A percentile compares a stretch with the other conserved stretches of the same genome.
Evolutionary conservation across 768 basidiomycete species (phyloP).

Genomic region (Lactarius sanguifluus): DNA sequence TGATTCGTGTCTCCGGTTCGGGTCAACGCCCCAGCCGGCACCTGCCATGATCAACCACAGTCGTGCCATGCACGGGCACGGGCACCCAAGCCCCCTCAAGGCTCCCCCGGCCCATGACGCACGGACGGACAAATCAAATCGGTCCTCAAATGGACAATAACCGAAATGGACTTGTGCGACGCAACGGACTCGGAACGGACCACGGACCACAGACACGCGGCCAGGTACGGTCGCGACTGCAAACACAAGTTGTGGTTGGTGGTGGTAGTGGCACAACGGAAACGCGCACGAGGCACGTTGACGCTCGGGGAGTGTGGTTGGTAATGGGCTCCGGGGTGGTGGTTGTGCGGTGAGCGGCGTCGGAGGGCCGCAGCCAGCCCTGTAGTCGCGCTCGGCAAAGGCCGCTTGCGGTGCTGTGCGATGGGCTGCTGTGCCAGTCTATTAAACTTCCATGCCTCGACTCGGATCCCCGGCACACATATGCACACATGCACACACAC

Average conservation of each 20-base stretch:
- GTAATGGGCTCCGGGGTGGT: background rate
- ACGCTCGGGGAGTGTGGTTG: background rate
- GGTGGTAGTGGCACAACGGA: background rate
- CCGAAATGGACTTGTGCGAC: background rate
- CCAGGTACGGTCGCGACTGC: background rate
- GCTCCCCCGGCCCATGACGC: too few species aligned
- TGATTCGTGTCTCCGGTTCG: background rate
- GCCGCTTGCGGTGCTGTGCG: background rate
- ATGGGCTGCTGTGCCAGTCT: constrained; percentile 1
- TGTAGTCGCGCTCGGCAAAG: background rate
- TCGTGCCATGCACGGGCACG: background rate
- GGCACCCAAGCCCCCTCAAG: background rate
- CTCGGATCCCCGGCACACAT: background rate
- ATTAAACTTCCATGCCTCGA: background rate
- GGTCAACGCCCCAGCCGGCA: background rate
- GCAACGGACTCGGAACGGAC: background rate
- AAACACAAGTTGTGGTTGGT: background rate
- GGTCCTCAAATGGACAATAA: background rate
- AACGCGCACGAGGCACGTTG: background rate
- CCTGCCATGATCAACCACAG: background rate
- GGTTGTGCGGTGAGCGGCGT: background rate
- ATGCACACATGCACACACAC: background rate
- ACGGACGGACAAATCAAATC: too few species aligned
- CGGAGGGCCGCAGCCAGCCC: constrained; percentile 5
- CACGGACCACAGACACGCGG: background rate